phyloP scores from a whole-genome alignment of 2,329 filamentous ascomycete species.

The Colletotrichum ledebouriae region DNA sequence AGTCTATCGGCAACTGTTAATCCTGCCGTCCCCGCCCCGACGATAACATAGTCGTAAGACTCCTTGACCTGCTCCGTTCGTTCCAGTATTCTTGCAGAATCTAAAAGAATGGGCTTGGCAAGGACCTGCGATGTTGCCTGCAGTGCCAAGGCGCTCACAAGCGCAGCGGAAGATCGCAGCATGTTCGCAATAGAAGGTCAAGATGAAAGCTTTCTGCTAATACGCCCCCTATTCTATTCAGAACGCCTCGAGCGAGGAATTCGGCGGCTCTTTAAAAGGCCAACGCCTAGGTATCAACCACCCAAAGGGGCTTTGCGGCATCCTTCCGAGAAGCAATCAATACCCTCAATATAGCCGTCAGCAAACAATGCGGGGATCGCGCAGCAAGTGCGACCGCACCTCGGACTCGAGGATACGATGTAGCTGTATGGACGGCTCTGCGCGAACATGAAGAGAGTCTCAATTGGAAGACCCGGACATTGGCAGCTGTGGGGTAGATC shows the following conservation, averaged over 20 bases:
- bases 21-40: slow-evolving; percentile 60
- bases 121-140: neutral
- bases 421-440: neutral
- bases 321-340: neutral
- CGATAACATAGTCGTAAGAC: slow-evolving; percentile 51
- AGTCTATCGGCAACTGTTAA: slow-evolving; percentile 55
- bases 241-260: accelerated
- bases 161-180: neutral
- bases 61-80: slow-evolving; percentile 23
- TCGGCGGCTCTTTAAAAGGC: neutral
- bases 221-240: accelerated
- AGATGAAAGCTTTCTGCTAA: accelerated
- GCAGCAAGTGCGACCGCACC: slow-evolving; percentile 3
- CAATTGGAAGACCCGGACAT: slow-evolving; percentile 2
- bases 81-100: slow-evolving; percentile 10
- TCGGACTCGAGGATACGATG: slow-evolving; percentile 2
- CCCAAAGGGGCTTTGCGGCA: neutral
- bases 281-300: neutral
- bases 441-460: neutral
- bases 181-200: neutral
- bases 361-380: slow-evolving; percentile 7
- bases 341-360: slow-evolving; percentile 9
- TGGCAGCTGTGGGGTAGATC: neutral
- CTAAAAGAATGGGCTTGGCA: slow-evolving; percentile 11
- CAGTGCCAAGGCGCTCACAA: neutral